phyloP scores from a whole-genome alignment of 805 yeast species.

The Candida pseudoglaebosa region DNA sequence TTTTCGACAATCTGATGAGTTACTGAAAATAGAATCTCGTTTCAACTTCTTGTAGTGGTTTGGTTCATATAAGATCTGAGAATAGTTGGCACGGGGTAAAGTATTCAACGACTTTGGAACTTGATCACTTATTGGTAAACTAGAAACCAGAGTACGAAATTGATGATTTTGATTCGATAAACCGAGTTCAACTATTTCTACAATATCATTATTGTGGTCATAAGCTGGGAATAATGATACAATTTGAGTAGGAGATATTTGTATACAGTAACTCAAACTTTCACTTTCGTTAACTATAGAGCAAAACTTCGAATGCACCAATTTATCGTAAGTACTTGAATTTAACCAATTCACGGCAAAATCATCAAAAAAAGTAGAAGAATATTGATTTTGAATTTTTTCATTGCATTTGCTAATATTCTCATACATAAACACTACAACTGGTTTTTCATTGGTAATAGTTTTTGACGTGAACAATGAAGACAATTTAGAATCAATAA shows the following conservation, averaged over 20 bases:
- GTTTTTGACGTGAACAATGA: constrained; percentile 6
- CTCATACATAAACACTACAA: constrained; percentile 29
- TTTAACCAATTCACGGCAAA: constrained; percentile 41
- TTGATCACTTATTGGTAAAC: constrained; percentile 14
- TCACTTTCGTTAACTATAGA: constrained; percentile 22
- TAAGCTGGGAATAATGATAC: constrained; percentile 23
- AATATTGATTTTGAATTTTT: constrained; percentile 6
- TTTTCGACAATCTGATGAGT: constrained; percentile 37
- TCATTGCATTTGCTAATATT: constrained; percentile 7
- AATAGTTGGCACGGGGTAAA: constrained; percentile 3
- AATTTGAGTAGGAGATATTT: constrained; percentile 27
- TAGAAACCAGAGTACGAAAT: constrained; percentile 7
- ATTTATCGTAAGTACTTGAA: constrained; percentile 23
- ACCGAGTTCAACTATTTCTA: too few species aligned
- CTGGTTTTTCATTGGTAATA: constrained; percentile 23
- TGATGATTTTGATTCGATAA: too few species aligned
- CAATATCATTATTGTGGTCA: constrained; percentile 9
- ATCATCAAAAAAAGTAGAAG: constrained; percentile 34
- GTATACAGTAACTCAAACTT: constrained; percentile 35
- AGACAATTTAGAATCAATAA: constrained; percentile 8
- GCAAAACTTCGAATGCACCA: constrained; percentile 43
- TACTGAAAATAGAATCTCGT: constrained; percentile 12
- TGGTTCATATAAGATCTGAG: background rate
- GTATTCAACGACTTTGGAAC: background rate
- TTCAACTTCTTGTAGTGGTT: background rate